Percentiles rank a stretch among this genome's conserved stretches.
Conservation (phyloP, 176 grass and related monocot species). For the Canna indica region DNA sequence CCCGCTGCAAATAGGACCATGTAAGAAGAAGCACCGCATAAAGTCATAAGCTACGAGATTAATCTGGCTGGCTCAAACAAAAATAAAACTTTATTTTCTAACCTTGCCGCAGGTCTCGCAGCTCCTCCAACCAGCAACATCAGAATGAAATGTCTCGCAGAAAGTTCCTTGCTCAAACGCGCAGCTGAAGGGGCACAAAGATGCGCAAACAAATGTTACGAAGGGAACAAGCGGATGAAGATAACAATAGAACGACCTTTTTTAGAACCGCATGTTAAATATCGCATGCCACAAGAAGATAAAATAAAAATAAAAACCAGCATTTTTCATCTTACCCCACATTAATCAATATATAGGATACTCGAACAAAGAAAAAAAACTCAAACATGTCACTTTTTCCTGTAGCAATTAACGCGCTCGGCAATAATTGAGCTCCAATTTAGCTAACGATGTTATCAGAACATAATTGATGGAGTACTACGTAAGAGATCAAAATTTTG, state of each 20-base stretch:
- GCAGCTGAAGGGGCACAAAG: constrained; percentile 13
- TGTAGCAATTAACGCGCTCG: no score
- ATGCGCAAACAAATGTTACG: not conserved
- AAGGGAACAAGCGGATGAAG: not conserved
- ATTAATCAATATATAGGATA: no score
- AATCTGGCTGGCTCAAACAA: not conserved
- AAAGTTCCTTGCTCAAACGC: constrained; percentile 83
- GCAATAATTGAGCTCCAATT: no score
- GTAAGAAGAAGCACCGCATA: not conserved
- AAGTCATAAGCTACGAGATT: not conserved
- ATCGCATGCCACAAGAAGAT: no score
- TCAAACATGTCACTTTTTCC: no score
- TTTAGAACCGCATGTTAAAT: not conserved
- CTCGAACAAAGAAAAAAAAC: no score
- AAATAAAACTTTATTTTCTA: constrained; percentile 17
- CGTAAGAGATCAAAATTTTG: no score
- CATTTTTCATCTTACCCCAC: no score
- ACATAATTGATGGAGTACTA: no score
- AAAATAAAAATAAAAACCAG: no score
- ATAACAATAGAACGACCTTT: not conserved
- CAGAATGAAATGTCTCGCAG: constrained; percentile 85
- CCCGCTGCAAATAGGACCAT: constrained; percentile 35
- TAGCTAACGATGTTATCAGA: no score
- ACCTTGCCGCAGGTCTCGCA: constrained; percentile 93
- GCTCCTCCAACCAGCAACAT: constrained; percentile 83